These are phyloP conservation scores for Pelargonium exstipulatum DNA, from an alignment of 441 rosid species.

Conservation along the genomic window DNA sequence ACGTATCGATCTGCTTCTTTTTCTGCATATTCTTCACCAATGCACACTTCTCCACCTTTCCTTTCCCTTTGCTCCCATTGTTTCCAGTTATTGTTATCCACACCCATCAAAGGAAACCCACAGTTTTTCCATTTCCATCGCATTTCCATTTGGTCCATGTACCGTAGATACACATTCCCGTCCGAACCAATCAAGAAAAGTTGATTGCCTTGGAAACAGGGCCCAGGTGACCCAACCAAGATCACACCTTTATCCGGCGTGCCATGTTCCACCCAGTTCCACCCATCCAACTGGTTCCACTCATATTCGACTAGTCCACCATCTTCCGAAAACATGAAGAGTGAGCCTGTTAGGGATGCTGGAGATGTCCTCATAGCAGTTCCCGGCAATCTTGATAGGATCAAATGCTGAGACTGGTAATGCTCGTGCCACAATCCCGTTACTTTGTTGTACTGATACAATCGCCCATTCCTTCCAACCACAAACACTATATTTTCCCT, in stretches of 20 bases:
- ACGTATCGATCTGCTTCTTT: slow-evolving; percentile 22
- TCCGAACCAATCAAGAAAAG: slow-evolving; percentile 56
- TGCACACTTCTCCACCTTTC: slow-evolving; percentile 30
- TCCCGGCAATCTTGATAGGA: slow-evolving; percentile 45
- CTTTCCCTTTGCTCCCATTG: background rate
- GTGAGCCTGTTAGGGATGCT: slow-evolving; percentile 47
- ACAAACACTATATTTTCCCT: slow-evolving; percentile 50
- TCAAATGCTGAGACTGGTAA: slow-evolving; percentile 56
- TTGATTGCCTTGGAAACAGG: slow-evolving; percentile 47
- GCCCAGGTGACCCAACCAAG: slow-evolving; percentile 51
- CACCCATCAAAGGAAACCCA: slow-evolving; percentile 34
- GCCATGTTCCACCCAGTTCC: slow-evolving; percentile 73
- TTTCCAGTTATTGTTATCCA: no score
- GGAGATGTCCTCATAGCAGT: slow-evolving; percentile 43
- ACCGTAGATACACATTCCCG: slow-evolving; percentile 55
- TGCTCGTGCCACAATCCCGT: slow-evolving; percentile 65
- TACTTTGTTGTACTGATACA: slow-evolving; percentile 62
- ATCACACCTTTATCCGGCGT: slow-evolving; percentile 48
- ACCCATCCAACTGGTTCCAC: slow-evolving; percentile 55
- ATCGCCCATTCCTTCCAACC: slow-evolving; percentile 42
- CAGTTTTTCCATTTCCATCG: slow-evolving; percentile 60
- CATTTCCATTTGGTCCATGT: slow-evolving; percentile 32
- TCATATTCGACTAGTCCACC: slow-evolving; percentile 62
- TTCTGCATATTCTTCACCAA: slow-evolving; percentile 17
- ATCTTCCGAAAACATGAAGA: slow-evolving; percentile 56